phyloP scores from a whole-genome alignment of 768 basidiomycete genomes.

The Xerocomus potaroensis region DNA sequence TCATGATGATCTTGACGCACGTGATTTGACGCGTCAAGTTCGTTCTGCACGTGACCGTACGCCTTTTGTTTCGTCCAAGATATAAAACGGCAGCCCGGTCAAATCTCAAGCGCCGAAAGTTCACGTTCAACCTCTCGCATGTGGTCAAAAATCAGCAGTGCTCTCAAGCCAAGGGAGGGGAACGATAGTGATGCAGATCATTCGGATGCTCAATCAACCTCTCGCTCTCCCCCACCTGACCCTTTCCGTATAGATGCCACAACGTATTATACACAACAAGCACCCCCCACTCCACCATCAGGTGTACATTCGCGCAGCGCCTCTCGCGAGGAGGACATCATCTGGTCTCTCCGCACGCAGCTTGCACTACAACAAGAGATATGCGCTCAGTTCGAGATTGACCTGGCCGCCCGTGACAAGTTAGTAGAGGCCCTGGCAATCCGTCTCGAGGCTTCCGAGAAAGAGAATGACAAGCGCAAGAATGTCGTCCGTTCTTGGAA shows the following conservation, averaged over 20 bases:
- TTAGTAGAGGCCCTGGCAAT: constrained; percentile 56
- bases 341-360: constrained; percentile 71
- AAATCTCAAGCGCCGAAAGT: no score
- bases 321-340: constrained; percentile 67
- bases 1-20: no score
- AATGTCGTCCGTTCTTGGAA: constrained; percentile 57
- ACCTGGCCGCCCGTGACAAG: constrained; percentile 70
- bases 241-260: constrained; percentile 70
- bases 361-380: constrained; percentile 71
- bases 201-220: constrained; percentile 23
- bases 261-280: constrained; percentile 75
- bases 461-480: constrained; percentile 60
- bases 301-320: constrained; percentile 51
- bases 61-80: not conserved
- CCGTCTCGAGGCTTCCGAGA: constrained; percentile 53
- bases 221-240: constrained; percentile 49
- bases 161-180: constrained; percentile 42
- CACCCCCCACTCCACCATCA: constrained; percentile 60
- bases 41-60: constrained; percentile 25
- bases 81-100: no score
- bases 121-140: constrained; percentile 26
- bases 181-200: constrained; percentile 18
- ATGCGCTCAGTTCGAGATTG: constrained; percentile 71
- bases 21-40: constrained; percentile 28
- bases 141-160: constrained; percentile 62